Evolutionary conservation across 371 early-diverging fungal species (phyloP), one percentile per base, ranked within the genome.

Genomic region (Smittium mucronatum): DNA sequence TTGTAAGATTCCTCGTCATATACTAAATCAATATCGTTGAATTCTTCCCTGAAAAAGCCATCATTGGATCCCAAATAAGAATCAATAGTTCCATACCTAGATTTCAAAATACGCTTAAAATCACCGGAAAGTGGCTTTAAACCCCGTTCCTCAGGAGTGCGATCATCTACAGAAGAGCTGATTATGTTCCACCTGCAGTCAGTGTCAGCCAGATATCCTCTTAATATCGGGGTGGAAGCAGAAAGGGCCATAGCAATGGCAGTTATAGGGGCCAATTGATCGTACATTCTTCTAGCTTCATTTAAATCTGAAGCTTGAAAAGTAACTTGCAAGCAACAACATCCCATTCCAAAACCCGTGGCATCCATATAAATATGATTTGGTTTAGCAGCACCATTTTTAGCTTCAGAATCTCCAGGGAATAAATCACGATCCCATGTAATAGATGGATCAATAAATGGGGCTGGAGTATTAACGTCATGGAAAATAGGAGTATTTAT

Each of bases 271-370:
- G 95, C 95, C 70, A 99, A 83, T 70, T 94, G 94, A 82, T 99
- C 99, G 79, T 98, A 98, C 57, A 99, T 80, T 69, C 86, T 76
- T 68, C 98, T 82, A 17, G 97, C 99, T 78, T 97, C 95, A 73
- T 89, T 88, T 33, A 99, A 87, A 73, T 90, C 89, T 76, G 91
- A 90, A n/a, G 97, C 94, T 80, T 99, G 99, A 78, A 99, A 92
- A 26, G 99, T 99, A 73, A 98, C 91, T 81, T 99, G 99, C 35
- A 99, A 84, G 75, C 99, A 98, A 75, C 91, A 93, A 81, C 97
- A 97, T 64, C 99, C 99, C 99, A 99, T 99, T 34, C 99, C 99
- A 84, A 98, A 98, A 58, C 94, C 93, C 99, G 98, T 98, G 26
- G 93, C 89, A 78, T 99, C 99, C 91, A 99, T 93, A 76, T 98